Conservation (phyloP, 2,329 filamentous ascomycete species). For the Colletotrichum caudatum region DNA sequence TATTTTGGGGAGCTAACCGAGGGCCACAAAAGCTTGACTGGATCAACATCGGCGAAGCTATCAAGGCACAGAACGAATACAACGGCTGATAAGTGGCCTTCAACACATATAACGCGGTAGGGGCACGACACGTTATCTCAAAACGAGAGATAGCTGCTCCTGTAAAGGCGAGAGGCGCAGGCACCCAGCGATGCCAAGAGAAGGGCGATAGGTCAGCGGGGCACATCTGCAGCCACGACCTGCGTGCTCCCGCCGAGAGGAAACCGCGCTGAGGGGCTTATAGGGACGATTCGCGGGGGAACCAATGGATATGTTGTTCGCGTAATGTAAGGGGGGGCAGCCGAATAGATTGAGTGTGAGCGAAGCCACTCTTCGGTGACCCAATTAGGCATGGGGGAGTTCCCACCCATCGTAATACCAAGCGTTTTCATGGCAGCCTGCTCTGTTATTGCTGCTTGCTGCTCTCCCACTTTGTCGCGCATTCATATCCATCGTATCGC, state of each 20-base stretch:
- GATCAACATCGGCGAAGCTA: constrained; percentile 55
- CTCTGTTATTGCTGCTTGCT: neutral
- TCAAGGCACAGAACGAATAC: constrained; percentile 52
- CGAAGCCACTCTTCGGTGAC: constrained; percentile 39
- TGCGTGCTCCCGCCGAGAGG: neutral
- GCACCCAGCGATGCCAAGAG: neutral
- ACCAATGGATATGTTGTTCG: neutral
- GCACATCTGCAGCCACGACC: neutral
- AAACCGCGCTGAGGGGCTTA: neutral
- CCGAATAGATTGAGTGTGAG: constrained; percentile 10
- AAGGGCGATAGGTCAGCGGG: neutral
- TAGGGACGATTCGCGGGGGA: constrained; percentile 1
- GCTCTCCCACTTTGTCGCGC: neutral
- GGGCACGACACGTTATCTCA: neutral
- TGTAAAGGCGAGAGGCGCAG: neutral
- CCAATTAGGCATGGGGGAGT: constrained; percentile 27
- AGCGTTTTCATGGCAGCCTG: constrained; percentile 16
- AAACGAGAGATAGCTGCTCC: neutral
- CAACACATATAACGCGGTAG: neutral
- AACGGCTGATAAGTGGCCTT: constrained; percentile 50
- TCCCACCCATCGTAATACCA: neutral
- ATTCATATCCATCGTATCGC: neutral
- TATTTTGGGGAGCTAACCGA: constrained; percentile 25
- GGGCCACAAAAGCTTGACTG: constrained; percentile 55
- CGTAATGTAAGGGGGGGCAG: constrained; percentile 5